phyloP scores from a whole-genome alignment of 2,329 filamentous ascomycete genomes.

The Colletotrichum aenigma region DNA sequence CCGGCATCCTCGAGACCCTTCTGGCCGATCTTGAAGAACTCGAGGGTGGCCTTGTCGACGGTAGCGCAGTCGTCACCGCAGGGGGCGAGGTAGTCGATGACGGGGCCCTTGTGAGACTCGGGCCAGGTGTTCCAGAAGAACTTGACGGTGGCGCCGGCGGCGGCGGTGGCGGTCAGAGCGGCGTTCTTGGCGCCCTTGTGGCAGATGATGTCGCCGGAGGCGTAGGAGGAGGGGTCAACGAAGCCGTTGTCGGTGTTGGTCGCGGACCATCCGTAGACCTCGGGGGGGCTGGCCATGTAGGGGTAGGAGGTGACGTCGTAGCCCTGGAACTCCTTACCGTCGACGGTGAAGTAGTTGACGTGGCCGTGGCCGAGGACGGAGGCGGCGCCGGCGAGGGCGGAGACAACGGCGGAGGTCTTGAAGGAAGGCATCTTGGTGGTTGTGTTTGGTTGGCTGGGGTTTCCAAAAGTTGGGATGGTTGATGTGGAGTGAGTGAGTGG shows the following conservation, averaged over 20 bases:
- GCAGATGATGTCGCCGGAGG: constrained; percentile 50
- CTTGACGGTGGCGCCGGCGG: constrained; percentile 63
- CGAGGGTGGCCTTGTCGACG: constrained; percentile 53
- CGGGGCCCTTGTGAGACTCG: constrained; percentile 64
- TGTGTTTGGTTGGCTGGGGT: background rate
- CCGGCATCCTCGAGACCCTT: constrained; percentile 43
- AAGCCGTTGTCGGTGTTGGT: constrained; percentile 43
- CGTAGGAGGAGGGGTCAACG: constrained; percentile 46
- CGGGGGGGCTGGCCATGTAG: constrained; percentile 28
- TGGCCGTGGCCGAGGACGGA: constrained; percentile 34
- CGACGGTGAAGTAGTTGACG: constrained; percentile 30
- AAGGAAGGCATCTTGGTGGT: constrained; percentile 25
- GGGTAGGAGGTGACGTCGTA: constrained; percentile 28
- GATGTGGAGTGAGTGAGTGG: background rate
- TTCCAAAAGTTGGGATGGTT: constrained; percentile 9
- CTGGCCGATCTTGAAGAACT: constrained; percentile 65
- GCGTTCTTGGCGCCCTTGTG: constrained; percentile 46
- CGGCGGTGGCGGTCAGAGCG: constrained; percentile 45
- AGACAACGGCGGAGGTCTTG: constrained; percentile 23
- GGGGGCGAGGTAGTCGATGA: constrained; percentile 65
- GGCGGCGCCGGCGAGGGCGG: constrained; percentile 25
- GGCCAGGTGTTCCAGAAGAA: constrained; percentile 72
- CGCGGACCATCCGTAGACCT: constrained; percentile 25
- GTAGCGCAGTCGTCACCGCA: constrained; percentile 58
- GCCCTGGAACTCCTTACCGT: constrained; percentile 32